phyloP scores from a whole-genome alignment of 768 basidiomycete genomes.

The Leccinellum albellum region DNA sequence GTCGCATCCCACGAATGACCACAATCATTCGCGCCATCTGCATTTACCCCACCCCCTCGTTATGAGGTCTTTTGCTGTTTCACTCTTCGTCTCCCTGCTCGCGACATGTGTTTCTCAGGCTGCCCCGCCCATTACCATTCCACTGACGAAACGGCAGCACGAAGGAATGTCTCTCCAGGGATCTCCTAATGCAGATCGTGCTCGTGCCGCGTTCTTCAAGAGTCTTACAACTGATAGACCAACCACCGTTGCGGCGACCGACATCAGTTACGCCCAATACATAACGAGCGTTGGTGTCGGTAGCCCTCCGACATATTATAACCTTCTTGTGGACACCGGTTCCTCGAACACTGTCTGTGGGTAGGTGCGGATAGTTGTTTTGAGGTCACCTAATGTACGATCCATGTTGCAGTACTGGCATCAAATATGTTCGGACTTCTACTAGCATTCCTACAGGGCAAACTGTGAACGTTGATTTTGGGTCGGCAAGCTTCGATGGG shows the following conservation, averaged over 20 bases:
- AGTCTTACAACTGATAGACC: background rate
- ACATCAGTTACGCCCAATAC: slow-evolving; percentile 6
- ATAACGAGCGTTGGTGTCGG: slow-evolving; percentile 25
- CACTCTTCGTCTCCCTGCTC: slow-evolving; percentile 4
- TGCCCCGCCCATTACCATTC: background rate
- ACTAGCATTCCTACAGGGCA: slow-evolving; percentile 26
- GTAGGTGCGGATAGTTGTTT: background rate
- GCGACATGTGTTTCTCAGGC: slow-evolving; percentile 3
- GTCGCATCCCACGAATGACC: background rate
- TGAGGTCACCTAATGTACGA: background rate
- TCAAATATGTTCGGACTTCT: slow-evolving; percentile 15
- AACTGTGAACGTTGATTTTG: slow-evolving; percentile 9
- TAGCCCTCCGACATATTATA: slow-evolving; percentile 24
- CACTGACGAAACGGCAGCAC: slow-evolving; percentile 12
- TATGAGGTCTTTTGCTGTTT: slow-evolving; percentile 11
- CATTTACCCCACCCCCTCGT: background rate
- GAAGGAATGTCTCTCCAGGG: slow-evolving; percentile 13
- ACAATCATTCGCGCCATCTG: background rate
- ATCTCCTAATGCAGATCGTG: slow-evolving; percentile 14
- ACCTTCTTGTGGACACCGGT: slow-evolving; percentile 31
- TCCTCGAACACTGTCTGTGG: slow-evolving; percentile 29
- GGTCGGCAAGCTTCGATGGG: slow-evolving; percentile 23
- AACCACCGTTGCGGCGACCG: background rate
- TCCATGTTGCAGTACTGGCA: slow-evolving; percentile 16
- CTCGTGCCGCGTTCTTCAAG: slow-evolving; percentile 9